These are phyloP conservation scores for Pistacia vera DNA, from an alignment of 345 rosid species.

Conservation along the genomic window DNA sequence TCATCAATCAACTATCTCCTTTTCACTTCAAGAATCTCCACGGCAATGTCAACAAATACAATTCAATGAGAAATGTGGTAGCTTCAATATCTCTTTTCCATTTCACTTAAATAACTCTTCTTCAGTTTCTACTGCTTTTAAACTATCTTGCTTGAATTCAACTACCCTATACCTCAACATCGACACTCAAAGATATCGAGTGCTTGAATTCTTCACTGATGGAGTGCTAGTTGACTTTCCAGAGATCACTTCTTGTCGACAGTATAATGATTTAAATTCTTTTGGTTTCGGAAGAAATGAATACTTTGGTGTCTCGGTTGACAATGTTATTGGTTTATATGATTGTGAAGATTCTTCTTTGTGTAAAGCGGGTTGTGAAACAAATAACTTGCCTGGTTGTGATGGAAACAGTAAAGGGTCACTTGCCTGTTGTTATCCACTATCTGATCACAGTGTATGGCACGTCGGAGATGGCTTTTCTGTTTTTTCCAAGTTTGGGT, in stretches of 20 bases:
- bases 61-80: conserved; percentile 61
- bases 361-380: conserved; percentile 72
- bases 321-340: conserved; percentile 74
- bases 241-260: conserved; percentile 53
- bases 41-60: conserved; percentile 9
- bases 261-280: conserved; percentile 61
- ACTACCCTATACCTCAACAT: conserved; percentile 55
- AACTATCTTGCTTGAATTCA: conserved; percentile 67
- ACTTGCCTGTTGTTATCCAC: conserved; percentile 78
- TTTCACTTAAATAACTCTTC: conserved; percentile 58
- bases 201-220: conserved; percentile 69
- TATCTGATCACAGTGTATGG: conserved; percentile 75
- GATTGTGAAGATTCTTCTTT: conserved; percentile 87
- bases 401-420: conserved; percentile 52
- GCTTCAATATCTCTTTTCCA: conserved; percentile 57
- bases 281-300: conserved; percentile 48
- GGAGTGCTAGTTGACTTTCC: conserved; percentile 78
- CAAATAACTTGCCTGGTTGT: conserved; percentile 59
- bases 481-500: conserved; percentile 67
- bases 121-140: conserved; percentile 40
- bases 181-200: conserved; percentile 43
- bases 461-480: conserved; percentile 61
- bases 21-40: conserved; percentile 21
- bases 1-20: conserved; percentile 28
- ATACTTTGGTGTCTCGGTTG: conserved; percentile 59